phyloP scores from a whole-genome alignment of 1,139 yeast species.

The Debaryomyces sp. region DNA sequence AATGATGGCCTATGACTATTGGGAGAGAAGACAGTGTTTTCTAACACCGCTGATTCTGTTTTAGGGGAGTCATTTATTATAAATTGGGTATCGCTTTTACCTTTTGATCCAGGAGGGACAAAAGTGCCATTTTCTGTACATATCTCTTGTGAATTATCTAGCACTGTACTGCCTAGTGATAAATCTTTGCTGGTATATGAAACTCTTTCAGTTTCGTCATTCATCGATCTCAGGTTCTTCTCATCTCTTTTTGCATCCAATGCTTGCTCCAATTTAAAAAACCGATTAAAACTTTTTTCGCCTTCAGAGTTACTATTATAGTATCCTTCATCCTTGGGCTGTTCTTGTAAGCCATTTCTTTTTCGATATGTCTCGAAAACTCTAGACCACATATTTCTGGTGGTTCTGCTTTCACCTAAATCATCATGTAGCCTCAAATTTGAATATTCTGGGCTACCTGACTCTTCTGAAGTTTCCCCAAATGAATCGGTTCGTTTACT shows the following conservation, averaged over 20 bases:
- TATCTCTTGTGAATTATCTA: background rate
- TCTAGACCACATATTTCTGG: background rate
- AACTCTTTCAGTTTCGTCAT: background rate
- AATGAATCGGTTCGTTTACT: background rate
- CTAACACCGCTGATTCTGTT: constrained; percentile 20
- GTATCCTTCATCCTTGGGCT: too few species aligned
- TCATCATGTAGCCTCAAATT: background rate
- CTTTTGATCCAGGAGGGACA: background rate
- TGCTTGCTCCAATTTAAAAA: background rate
- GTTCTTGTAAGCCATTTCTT: background rate
- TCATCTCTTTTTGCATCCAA: background rate
- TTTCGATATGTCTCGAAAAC: background rate
- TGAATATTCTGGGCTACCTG: background rate
- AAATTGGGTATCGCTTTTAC: background rate
- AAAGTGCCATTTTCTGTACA: too few species aligned
- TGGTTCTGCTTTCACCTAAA: background rate
- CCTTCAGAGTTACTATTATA: background rate
- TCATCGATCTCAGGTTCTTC: background rate
- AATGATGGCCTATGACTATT: constrained; percentile 25
- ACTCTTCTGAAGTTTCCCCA: background rate
- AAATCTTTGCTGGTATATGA: background rate
- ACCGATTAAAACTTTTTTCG: background rate
- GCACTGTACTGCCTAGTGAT: background rate
- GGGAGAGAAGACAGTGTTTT: constrained; percentile 30
- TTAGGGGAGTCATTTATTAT: background rate